phyloP scores from a whole-genome alignment of 805 yeast genomes.

The Hanseniaspora taiwanica region DNA sequence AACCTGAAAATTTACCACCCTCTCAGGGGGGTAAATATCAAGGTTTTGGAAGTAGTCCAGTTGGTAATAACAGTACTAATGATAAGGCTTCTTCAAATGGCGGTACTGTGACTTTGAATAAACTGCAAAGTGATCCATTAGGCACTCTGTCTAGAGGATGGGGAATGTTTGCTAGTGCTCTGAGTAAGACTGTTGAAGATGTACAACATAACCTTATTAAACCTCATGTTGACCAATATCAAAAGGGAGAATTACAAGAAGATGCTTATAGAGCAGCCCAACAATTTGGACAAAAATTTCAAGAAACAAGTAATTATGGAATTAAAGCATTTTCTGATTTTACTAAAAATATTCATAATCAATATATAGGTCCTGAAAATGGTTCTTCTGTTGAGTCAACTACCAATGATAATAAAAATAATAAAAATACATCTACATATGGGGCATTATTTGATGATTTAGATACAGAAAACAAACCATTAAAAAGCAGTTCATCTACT shows the following conservation, averaged over 20 bases:
- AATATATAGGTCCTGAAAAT: conserved; percentile 10
- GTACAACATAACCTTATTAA: conserved; percentile 81
- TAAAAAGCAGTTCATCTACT: neutral
- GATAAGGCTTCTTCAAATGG: conserved; percentile 9
- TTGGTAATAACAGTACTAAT: conserved; percentile 10
- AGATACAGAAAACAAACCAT: neutral
- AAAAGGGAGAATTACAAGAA: conserved; percentile 53
- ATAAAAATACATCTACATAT: no score
- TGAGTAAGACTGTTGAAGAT: conserved; percentile 69
- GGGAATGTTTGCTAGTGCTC: conserved; percentile 82
- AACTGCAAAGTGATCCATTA: conserved; percentile 69
- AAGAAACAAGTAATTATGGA: conserved; percentile 71
- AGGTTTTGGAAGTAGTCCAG: conserved; percentile 80
- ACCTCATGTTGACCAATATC: conserved; percentile 76
- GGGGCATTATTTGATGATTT: neutral
- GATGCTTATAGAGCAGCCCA: conserved; percentile 90
- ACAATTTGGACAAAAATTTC: conserved; percentile 90
- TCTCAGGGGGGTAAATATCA: conserved; percentile 87
- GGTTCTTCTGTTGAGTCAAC: neutral
- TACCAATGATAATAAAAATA: no score
- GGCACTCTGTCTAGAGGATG: conserved; percentile 90
- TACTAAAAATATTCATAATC: conserved; percentile 31
- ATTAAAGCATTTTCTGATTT: conserved; percentile 51
- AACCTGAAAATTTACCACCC: conserved; percentile 77
- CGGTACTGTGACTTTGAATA: conserved; percentile 44